phyloP scores from a whole-genome alignment of 805 yeast species.

The Kuraishia cidri region DNA sequence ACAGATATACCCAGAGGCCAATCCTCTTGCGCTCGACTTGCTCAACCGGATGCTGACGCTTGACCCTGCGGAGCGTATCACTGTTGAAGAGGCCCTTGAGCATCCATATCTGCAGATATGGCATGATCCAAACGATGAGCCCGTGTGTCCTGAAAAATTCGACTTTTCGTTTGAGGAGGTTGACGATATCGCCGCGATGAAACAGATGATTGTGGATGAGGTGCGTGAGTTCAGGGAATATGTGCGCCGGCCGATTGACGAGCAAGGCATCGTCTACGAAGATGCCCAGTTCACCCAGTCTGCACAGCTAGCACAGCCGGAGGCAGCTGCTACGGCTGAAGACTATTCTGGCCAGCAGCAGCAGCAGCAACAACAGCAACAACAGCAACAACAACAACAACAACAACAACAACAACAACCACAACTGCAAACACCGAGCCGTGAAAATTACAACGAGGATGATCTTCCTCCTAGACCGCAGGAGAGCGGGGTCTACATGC shows the following conservation, averaged over 20 bases:
- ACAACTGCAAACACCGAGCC: slow-evolving; percentile 35
- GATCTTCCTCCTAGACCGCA: slow-evolving; percentile 59
- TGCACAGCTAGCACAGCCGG: background rate
- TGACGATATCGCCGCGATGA: slow-evolving; percentile 71
- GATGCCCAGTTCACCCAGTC: slow-evolving; percentile 1
- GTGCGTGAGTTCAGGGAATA: slow-evolving; percentile 70
- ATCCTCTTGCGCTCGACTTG: slow-evolving; percentile 79
- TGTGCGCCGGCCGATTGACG: slow-evolving; percentile 68
- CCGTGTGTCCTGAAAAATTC: slow-evolving; percentile 69
- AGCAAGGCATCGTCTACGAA: slow-evolving; percentile 27
- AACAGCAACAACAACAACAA: slow-evolving; percentile 17
- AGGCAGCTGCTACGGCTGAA: background rate
- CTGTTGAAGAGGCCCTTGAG: slow-evolving; percentile 78
- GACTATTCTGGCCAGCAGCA: slow-evolving; percentile 6
- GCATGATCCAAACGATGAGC: slow-evolving; percentile 93
- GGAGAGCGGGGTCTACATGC: slow-evolving; percentile 23
- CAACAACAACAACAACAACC: slow-evolving; percentile 22
- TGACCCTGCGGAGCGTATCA: slow-evolving; percentile 77
- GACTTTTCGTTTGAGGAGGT: slow-evolving; percentile 84
- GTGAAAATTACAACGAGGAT: slow-evolving; percentile 22
- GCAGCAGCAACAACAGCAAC: slow-evolving; percentile 12
- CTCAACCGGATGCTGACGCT: slow-evolving; percentile 73
- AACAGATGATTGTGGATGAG: slow-evolving; percentile 70
- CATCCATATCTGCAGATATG: slow-evolving; percentile 87
- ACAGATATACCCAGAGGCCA: slow-evolving; percentile 73